These are phyloP conservation scores for Citrus glauca DNA, from an alignment of 345 rosid species.

Conservation along the genomic window DNA sequence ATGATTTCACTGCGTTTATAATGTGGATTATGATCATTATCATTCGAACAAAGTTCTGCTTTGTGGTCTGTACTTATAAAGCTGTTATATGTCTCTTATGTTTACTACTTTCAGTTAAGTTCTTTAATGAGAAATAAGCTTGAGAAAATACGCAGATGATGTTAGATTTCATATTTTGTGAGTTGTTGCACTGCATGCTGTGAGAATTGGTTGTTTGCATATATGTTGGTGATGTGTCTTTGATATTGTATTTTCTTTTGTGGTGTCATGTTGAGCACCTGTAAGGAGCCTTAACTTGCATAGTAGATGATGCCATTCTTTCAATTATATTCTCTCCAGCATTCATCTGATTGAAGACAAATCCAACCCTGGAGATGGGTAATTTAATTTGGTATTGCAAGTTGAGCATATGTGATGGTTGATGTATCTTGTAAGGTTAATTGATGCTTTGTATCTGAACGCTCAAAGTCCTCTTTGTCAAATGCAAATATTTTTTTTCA, in stretches of 20 bases:
- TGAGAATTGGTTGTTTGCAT: neutral
- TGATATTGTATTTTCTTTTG: neutral
- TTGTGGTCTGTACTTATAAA: neutral
- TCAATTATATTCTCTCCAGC: neutral
- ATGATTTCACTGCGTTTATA: neutral
- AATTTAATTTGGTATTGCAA: neutral
- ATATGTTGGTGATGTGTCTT: neutral
- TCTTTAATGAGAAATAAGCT: neutral
- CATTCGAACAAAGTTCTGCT: neutral
- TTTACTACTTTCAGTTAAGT: neutral
- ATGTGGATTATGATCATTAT: constrained; percentile 4
- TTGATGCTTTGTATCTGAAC: neutral
- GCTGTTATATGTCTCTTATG: neutral
- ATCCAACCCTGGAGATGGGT: neutral
- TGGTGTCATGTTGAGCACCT: neutral
- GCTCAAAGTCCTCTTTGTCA: neutral
- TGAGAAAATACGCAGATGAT: neutral
- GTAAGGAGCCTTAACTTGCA: neutral
- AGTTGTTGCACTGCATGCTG: neutral
- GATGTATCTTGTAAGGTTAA: neutral
- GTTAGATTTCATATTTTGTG: neutral
- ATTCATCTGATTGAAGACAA: neutral
- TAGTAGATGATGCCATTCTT: neutral
- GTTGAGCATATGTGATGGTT: neutral
- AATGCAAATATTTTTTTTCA: neutral